A percentile compares a stretch with the other conserved stretches of the same genome.
Evolutionary conservation across 2,329 filamentous ascomycete genomes (phyloP).

Genomic region (Botrytis cinerea): DNA sequence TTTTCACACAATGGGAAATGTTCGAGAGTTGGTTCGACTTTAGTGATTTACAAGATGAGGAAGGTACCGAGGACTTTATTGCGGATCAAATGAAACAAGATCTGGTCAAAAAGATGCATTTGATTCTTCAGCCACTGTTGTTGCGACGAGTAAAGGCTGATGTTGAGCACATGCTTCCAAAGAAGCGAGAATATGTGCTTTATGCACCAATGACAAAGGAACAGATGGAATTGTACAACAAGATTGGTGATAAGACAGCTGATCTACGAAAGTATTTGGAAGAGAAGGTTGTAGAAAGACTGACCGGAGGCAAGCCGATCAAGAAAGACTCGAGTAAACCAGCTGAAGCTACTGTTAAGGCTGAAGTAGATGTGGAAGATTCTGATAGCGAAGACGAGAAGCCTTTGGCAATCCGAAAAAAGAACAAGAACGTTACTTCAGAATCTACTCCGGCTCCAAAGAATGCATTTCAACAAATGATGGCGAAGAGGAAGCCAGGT

Average conservation of each 20-base stretch:
- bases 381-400: constrained; percentile 39
- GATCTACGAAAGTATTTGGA: constrained; percentile 78
- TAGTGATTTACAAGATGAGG: constrained; percentile 82
- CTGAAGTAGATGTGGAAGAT: constrained; percentile 30
- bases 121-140: constrained; percentile 88
- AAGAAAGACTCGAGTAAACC: constrained; percentile 37
- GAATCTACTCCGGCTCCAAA: constrained; percentile 31
- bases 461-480: constrained; percentile 52
- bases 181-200: constrained; percentile 94
- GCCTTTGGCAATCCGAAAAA: constrained; percentile 31
- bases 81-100: constrained; percentile 76
- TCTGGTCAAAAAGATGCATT: constrained; percentile 83
- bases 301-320: constrained; percentile 56
- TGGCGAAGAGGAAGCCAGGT: constrained; percentile 29
- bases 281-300: constrained; percentile 69
- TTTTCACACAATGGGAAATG: constrained; percentile 89
- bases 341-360: constrained; percentile 21
- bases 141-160: constrained; percentile 89
- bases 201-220: constrained; percentile 90
- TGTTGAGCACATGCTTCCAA: constrained; percentile 86
- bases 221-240: constrained; percentile 85
- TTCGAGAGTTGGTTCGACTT: constrained; percentile 99
- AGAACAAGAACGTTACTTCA: constrained; percentile 32
- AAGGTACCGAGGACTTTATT: constrained; percentile 75
- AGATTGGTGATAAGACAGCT: constrained; percentile 56